Evolutionary conservation across 108 stramenopile genomes (phyloP), one percentile per base, ranked within the genome.

Genomic region (Chaetoceros tenuissimus): DNA sequence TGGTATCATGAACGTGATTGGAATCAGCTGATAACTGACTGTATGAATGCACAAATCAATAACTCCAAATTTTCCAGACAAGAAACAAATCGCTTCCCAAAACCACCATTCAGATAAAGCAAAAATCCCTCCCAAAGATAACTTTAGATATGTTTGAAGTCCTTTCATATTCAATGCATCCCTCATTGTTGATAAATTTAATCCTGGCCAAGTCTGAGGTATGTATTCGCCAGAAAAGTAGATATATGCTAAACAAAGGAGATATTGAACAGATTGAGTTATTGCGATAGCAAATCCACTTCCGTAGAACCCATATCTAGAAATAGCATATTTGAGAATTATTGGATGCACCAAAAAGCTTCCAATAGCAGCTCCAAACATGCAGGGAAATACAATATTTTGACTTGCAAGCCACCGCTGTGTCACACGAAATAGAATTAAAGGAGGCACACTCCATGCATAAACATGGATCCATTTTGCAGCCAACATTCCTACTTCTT

Each of bases 51-150:
- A 68, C 0, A 79, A 56, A 1, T 59, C 62, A 20, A 74, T 63
- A 0, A 79, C 55, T 1, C 78, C 73, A 46, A 79, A 66, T 3
- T 55, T 49, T 7, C 78, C 78, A 8, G 63, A 71, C 25, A 75
- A 59, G 48, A 79, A 72, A 28, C 78, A 79, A 24, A 58, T 17
- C 27, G 26, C 49, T 27, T 75, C 73, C 71, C 73, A 79, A 53
- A 73, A 75, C 78, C 78, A 79, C 78, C 78, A 79, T 54, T 79
- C 78, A 13, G 40, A 27, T 5, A 79, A 55, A 51, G 60, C n/a
- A 18, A 75, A 27, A 2, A 79, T 70, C 24, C 78, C 78, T 8
- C 78, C 78, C 30, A 79, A 28, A 55, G 72, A 67, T 47, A 78
- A 49, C 7, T 59, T 64, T 0, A 72, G 18, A 52, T 63, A 79